Evolutionary conservation across 2,329 filamentous ascomycete genomes (phyloP).

Genomic region (Microsporum ferrugineum): DNA sequence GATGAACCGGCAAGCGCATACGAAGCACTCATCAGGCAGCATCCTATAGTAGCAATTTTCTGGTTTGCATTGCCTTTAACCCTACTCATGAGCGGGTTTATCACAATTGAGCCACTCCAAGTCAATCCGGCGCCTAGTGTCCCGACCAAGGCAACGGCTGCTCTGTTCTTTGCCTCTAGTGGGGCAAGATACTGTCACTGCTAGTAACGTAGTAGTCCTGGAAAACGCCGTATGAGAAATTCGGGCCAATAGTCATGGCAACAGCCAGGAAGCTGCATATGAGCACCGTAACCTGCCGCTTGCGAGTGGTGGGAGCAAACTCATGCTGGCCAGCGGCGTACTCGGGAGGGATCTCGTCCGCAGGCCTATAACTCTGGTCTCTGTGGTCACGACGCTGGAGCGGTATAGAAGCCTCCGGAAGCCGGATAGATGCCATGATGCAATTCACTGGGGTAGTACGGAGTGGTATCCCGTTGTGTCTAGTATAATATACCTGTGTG

Average conservation of each 20-base stretch:
- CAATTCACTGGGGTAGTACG: not conserved
- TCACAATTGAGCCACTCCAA: slow-evolving; percentile 40
- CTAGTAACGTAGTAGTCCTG: slow-evolving; percentile 37
- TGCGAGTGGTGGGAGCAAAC: slow-evolving; percentile 27
- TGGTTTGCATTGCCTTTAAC: slow-evolving; percentile 27
- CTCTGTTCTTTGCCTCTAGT: slow-evolving; percentile 27
- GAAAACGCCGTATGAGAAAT: slow-evolving; percentile 41
- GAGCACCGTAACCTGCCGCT: slow-evolving; percentile 36
- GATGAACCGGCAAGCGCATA: slow-evolving; percentile 10
- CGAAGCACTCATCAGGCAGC: slow-evolving; percentile 32
- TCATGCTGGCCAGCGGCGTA: slow-evolving; percentile 14
- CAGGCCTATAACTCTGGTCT: not conserved
- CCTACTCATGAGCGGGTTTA: slow-evolving; percentile 39
- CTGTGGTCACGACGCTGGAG: not conserved
- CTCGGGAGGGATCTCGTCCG: not conserved
- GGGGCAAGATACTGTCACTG: slow-evolving; percentile 31
- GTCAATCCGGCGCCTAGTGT: slow-evolving; percentile 40
- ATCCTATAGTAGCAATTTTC: slow-evolving; percentile 33
- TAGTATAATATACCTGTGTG: not conserved
- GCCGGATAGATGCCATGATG: not conserved
- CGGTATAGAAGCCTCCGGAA: not conserved
- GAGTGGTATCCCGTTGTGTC: not conserved
- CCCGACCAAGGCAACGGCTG: slow-evolving; percentile 39
- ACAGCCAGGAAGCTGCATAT: slow-evolving; percentile 37
- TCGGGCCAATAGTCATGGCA: slow-evolving; percentile 40